Percentiles rank a stretch among this genome's conserved stretches.
These are phyloP conservation scores for Colletotrichum sp. DNA, from an alignment of 2,329 filamentous ascomycete species.

Conservation along the genomic window DNA sequence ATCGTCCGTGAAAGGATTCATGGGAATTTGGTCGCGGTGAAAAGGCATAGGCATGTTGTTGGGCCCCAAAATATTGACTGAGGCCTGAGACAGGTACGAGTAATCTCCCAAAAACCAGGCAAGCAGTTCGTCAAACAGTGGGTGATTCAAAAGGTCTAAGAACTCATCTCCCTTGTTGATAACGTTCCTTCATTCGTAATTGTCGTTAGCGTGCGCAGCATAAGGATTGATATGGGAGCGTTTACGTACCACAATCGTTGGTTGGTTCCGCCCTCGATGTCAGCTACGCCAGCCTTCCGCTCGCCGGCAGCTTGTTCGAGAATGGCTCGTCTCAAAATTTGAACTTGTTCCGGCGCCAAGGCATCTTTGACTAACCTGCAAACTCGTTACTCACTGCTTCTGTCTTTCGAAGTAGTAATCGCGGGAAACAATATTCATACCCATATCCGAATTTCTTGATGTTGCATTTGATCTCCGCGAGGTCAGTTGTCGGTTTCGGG, in stretches of 20 bases:
- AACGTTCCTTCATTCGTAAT: not conserved
- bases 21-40: not conserved
- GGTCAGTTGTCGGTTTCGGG: not conserved
- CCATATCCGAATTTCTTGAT: not conserved
- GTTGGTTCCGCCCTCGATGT: not conserved
- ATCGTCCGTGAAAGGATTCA: not conserved
- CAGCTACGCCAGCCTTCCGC: not conserved
- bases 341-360: not conserved
- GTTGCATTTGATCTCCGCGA: not conserved
- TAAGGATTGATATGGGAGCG: fast-evolving
- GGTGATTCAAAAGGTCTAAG: not conserved
- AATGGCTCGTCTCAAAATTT: not conserved
- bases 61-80: not conserved
- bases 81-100: not conserved
- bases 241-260: not conserved
- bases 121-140: not conserved
- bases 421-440: not conserved
- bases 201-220: not conserved
- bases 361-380: not conserved
- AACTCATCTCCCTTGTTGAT: not conserved
- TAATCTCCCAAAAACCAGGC: not conserved
- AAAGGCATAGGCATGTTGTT: not conserved
- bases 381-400: not conserved
- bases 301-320: not conserved
- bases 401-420: not conserved